Evolutionary conservation across 257 asterid genomes (phyloP), one percentile per base, ranked within the genome.

Genomic region (Nicotiana attenuata): DNA sequence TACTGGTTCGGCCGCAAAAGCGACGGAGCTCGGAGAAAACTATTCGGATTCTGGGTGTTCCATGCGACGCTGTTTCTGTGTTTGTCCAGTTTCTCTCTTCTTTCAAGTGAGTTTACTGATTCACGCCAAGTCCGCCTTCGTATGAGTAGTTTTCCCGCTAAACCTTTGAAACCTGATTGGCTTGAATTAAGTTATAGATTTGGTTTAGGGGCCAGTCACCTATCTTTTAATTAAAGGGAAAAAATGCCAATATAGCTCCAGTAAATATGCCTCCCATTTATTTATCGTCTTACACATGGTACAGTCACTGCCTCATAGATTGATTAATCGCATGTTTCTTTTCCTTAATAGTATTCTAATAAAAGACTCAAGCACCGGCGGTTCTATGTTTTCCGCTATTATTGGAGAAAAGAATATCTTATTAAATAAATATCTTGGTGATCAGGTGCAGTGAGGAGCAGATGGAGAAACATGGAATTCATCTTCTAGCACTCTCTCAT

Each of bases 401-500:
- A 60, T 53, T 80, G 67, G 71, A 79, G 56, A 16, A n/a, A 35
- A 20, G 6, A 50, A 24, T 50, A 45, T 71, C 17, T 3, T 38
- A n/a, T 69, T 41, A 8, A 47, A 7, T 19, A 47, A 47, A 73
- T 6, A 47, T 73, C 38, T 47, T 47, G 11, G 10, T 71, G 53
- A 52, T 69, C 92, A 95, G 99, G 89, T 92, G 96, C 53, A 82
- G 71, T 76, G 92, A 91, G 86, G 97, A 91, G 66, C 92, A 95
- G 60, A 88, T 93, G 94, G 92, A 88, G 87, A 91, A 83, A 80
- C 93, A 88, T 84, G 99, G 97, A 29, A 83, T 95, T 35, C 99
- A 92, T 81, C 86, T 95, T 55, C 83, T 95, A 33, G 97, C 97
- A 33, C 81, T 95, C 64, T 93, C 99, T 14, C 99, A 95, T 65